Conservation (phyloP, 345 rosid genomes). For the Eucalyptus lansdowneana region DNA sequence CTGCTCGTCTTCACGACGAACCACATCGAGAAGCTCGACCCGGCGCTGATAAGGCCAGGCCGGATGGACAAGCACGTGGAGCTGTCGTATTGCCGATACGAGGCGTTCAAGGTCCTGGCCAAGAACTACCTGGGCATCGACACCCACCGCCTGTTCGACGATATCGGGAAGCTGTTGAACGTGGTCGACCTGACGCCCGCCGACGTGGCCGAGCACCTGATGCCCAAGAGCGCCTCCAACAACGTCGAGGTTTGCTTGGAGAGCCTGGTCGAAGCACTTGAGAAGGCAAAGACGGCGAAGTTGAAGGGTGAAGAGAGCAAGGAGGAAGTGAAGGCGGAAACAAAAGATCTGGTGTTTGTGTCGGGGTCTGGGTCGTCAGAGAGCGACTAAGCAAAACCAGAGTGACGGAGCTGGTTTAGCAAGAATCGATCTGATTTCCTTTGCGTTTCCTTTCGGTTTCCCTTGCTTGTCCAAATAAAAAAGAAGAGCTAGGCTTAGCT, state of each 20-base stretch:
- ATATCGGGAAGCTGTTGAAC: not conserved
- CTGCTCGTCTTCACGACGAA: conserved; percentile 12
- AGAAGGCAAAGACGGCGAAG: not conserved
- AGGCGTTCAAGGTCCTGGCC: conserved; percentile 1
- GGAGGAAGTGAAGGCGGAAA: not conserved
- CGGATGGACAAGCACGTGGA: conserved; percentile 17
- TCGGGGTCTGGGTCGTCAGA: not conserved
- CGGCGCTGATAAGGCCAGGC: conserved; percentile 9
- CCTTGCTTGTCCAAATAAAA: not conserved
- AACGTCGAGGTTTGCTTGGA: not conserved
- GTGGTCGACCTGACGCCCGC: conserved; percentile 3
- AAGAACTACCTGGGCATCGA: not conserved
- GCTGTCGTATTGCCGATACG: not conserved
- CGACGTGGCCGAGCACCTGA: conserved; percentile 12
- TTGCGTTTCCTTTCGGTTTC: not conserved
- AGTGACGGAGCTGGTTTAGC: not conserved
- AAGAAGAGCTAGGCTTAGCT: not conserved
- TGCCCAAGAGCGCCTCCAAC: not conserved
- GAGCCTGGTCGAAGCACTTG: not conserved
- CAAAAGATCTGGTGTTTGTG: not conserved
- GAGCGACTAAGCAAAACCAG: not conserved
- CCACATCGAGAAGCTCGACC: conserved; percentile 7
- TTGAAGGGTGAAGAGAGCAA: not conserved
- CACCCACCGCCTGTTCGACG: not conserved
- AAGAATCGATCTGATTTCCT: not conserved